A percentile compares a stretch with the other conserved stretches of the same genome.
phyloP scores from a whole-genome alignment of 176 grass and related monocot genomes.

The Avena eriantha region DNA sequence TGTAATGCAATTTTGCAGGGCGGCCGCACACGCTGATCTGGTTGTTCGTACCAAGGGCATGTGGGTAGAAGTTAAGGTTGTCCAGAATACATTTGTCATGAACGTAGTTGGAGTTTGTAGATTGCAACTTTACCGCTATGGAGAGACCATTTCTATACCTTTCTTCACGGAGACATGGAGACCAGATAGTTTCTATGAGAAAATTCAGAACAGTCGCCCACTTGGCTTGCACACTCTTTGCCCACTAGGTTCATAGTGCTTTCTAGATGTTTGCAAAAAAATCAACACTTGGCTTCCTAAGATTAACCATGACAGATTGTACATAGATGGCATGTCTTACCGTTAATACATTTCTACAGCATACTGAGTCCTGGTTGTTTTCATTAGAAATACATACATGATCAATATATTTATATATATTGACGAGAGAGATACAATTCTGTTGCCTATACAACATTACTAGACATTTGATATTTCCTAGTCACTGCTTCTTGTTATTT shows the following conservation, averaged over 20 bases:
- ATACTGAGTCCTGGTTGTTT: slow-evolving; percentile 13
- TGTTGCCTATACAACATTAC: background rate
- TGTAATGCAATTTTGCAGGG: slow-evolving; percentile 51
- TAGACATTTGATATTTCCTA: background rate
- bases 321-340: background rate
- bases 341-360: background rate
- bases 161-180: slow-evolving; percentile 97
- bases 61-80: slow-evolving; percentile 77
- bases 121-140: slow-evolving; percentile 91
- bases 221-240: slow-evolving; percentile 95
- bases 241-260: slow-evolving; percentile 70
- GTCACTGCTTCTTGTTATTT: slow-evolving; percentile 15
- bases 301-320: background rate
- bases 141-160: slow-evolving; percentile 92
- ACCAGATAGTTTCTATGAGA: slow-evolving; percentile 96
- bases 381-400: slow-evolving; percentile 12
- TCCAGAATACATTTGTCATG: slow-evolving; percentile 95
- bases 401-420: slow-evolving; percentile 6
- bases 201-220: slow-evolving; percentile 77
- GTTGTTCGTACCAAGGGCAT: slow-evolving; percentile 86
- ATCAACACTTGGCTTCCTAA: background rate
- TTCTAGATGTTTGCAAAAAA: background rate
- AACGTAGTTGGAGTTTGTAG: slow-evolving; percentile 90
- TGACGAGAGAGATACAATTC: background rate
- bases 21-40: slow-evolving; percentile 90